Conservation (phyloP, 306 rosid genomes). For the Abrus pulchellus region DNA sequence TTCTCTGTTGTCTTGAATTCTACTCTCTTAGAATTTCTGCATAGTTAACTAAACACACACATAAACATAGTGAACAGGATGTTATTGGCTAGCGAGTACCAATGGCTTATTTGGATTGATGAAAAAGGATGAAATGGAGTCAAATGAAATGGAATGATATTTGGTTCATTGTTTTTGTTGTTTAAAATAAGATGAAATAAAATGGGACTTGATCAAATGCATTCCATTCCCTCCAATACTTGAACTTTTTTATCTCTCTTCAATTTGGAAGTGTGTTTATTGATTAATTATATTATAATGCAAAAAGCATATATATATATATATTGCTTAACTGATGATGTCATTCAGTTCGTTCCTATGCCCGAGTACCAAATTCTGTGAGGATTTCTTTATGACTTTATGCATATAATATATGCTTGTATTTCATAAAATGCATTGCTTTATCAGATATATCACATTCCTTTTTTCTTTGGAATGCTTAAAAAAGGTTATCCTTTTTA, state of each 20-base stretch:
- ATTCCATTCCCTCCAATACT: background rate
- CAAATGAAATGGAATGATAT: background rate
- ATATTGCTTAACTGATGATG: background rate
- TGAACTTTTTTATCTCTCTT: background rate
- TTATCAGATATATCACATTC: background rate
- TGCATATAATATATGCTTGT: slow-evolving; percentile 1
- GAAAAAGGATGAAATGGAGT: background rate
- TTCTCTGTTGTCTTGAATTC: background rate
- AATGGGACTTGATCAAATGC: background rate
- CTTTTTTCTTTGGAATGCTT: background rate
- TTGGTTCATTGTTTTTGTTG: background rate
- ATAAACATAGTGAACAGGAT: background rate
- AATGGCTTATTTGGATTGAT: slow-evolving; percentile 6
- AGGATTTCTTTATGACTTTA: background rate
- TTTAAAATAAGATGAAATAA: slow-evolving; percentile 14
- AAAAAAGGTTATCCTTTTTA: background rate
- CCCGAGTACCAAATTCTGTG: background rate
- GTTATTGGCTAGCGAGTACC: background rate
- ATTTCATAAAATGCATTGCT: background rate
- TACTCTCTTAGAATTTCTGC: slow-evolving; percentile 14
- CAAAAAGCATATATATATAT: background rate
- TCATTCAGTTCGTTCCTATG: slow-evolving; percentile 1
- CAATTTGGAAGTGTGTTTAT: background rate
- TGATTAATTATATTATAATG: background rate
- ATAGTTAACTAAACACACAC: background rate